Conservation (phyloP, 2,329 filamentous ascomycete genomes). For the Penicillium fuscoglaucum region DNA sequence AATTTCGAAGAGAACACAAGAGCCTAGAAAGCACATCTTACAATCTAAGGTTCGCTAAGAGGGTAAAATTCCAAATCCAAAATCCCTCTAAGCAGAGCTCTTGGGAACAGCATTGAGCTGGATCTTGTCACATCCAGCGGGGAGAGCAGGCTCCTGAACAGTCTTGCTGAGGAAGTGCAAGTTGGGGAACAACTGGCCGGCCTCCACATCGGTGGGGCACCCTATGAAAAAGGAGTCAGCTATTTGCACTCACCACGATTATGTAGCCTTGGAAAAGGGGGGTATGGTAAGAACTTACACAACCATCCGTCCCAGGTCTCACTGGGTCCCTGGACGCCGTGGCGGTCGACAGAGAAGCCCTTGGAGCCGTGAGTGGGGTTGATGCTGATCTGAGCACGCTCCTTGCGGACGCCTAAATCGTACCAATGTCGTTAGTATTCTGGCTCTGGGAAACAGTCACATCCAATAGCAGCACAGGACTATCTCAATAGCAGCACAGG, state of each 20-base stretch:
- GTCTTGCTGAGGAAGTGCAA: slow-evolving; percentile 13
- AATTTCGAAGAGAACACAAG: neutral
- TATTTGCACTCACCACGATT: too few relatives aligned
- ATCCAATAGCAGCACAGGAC: neutral
- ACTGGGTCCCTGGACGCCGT: slow-evolving; percentile 3
- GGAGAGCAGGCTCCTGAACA: slow-evolving; percentile 3
- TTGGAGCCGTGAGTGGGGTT: slow-evolving; percentile 13
- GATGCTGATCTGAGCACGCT: slow-evolving; percentile 20
- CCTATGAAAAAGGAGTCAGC: neutral
- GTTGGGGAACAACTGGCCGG: slow-evolving; percentile 10
- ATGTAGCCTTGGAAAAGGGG: neutral
- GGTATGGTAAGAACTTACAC: slow-evolving; percentile 36
- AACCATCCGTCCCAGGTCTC: slow-evolving; percentile 18
- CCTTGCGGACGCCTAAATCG: slow-evolving; percentile 8
- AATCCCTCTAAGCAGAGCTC: neutral
- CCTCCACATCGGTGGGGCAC: slow-evolving; percentile 8
- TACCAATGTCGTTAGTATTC: neutral
- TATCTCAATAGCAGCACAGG: neutral
- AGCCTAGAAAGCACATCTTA: neutral
- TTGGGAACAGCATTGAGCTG: slow-evolving; percentile 3
- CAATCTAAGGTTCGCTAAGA: neutral
- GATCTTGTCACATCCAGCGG: slow-evolving; percentile 16
- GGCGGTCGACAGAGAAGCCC: slow-evolving; percentile 13
- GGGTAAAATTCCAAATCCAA: neutral
- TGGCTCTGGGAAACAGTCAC: neutral